Conservation (phyloP, 164 flowering plant genomes). For the Vitis amurensis region DNA sequence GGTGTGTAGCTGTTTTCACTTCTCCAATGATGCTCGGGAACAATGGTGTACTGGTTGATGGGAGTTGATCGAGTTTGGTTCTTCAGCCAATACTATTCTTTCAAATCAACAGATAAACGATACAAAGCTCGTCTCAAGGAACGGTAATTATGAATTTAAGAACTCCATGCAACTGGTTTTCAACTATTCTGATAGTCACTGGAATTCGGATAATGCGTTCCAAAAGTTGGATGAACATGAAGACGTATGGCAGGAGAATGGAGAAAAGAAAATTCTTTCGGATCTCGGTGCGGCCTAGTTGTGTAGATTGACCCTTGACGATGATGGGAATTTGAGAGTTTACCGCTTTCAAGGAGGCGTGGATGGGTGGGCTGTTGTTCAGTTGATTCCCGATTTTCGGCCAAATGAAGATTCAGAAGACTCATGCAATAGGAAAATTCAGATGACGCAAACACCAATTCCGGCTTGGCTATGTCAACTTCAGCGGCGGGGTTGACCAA, state of each 20-base stretch:
- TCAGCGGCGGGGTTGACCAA: too few relatives aligned
- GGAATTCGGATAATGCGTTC: conserved; percentile 17
- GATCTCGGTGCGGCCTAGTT: conserved; percentile 31
- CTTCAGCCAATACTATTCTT: conserved; percentile 54
- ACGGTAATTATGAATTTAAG: conserved; percentile 35
- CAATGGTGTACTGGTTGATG: too few relatives aligned
- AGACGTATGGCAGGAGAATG: not conserved
- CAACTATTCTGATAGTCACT: conserved; percentile 32
- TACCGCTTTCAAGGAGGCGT: conserved; percentile 33
- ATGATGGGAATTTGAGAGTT: conserved; percentile 61
- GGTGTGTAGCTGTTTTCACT: too few relatives aligned
- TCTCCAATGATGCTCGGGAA: too few relatives aligned
- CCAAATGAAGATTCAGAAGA: not conserved
- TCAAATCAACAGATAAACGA: conserved; percentile 31
- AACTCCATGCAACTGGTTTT: conserved; percentile 26
- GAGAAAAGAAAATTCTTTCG: conserved; percentile 15
- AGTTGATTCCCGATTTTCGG: conserved; percentile 60
- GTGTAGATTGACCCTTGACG: conserved; percentile 36
- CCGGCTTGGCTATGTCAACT: conserved; percentile 60
- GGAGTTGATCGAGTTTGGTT: not conserved
- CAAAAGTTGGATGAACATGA: conserved; percentile 30
- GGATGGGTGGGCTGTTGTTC: conserved; percentile 44
- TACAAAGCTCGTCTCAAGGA: conserved; percentile 24
- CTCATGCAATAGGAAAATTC: conserved; percentile 37
- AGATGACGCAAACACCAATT: conserved; percentile 23